A percentile compares a stretch with the other conserved stretches of the same genome.
Conservation (phyloP, 768 basidiomycete genomes). For the Termitomyces titanicus region DNA sequence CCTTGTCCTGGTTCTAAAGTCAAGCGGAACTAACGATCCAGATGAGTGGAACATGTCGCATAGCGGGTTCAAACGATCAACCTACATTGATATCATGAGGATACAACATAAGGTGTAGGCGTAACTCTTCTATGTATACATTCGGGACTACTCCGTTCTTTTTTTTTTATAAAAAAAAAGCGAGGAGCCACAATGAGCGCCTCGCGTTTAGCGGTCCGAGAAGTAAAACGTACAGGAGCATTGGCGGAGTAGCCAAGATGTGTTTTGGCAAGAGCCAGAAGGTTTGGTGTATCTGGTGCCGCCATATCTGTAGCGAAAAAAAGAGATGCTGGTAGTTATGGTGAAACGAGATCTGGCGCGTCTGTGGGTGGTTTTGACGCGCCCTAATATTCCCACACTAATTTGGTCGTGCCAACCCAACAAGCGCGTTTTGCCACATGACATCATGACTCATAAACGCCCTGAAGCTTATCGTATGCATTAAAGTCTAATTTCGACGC, state of each 20-base stretch:
- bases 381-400: slow-evolving; percentile 13
- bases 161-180: background rate
- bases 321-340: background rate
- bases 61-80: background rate
- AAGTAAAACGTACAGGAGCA: slow-evolving; percentile 9
- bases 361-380: slow-evolving; percentile 8
- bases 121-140: slow-evolving; percentile 32
- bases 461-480: no score
- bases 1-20: slow-evolving; percentile 31
- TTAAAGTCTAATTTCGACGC: background rate
- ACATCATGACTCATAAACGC: background rate
- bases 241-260: slow-evolving; percentile 8
- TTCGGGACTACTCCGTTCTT: slow-evolving; percentile 22
- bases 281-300: background rate
- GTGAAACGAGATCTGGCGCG: background rate
- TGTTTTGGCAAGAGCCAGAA: slow-evolving; percentile 8
- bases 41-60: background rate
- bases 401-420: background rate
- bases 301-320: slow-evolving; percentile 5
- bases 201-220: background rate
- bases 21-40: slow-evolving; percentile 30
- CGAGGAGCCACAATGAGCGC: background rate
- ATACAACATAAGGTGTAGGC: slow-evolving; percentile 26
- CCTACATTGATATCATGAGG: slow-evolving; percentile 32
- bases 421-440: background rate